Base-by-base conservation (phyloP, 495 filamentous ascomycete genomes). In the Neurospora tetrasperma region DNA sequence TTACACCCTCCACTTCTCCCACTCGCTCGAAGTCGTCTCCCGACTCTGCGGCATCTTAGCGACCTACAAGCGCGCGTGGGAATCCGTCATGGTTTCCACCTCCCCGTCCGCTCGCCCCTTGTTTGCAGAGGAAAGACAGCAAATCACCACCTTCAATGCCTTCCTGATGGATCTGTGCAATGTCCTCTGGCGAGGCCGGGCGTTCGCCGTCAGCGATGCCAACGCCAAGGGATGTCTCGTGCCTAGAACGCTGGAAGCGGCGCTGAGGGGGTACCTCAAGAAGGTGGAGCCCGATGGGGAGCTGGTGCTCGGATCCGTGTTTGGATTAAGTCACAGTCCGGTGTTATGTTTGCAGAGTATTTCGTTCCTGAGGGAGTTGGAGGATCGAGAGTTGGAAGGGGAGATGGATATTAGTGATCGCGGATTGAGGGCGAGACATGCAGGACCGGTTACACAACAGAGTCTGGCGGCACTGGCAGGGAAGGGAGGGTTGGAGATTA, bases 151-250 rank as follows among this genome's bases (percentile, higher is more conserved):
- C 27, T 95, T 96, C 83, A 97, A 97, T 79, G 91, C 91, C 10
- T 94, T 91, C 76, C 86, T 97, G 41, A 96, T 96, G 91, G 94
- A 97, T 77, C 86, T 93, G 48, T 96, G 92, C 83, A 96, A 97
- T 76, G 87, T 92, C 66, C 75, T 97, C 16, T 96, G 94, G 93
- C 88, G 92, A 23, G 89, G 89, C 27, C 90, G 91, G 16, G 94
- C 91, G 0, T 89, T 97, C 42, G 89, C 89, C 54, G 82, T 80
- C 2, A 83, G 87, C 11, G 92, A 96, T 74, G 79, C 85, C 14
- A 93, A 94, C 79, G 88, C 93, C 4, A 82, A 89, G 39, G 93
- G 91, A 18, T 95, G 93, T 74, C 81, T 91, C n/a, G 79, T 93
- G 18, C 84, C 89, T 0, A 69, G 77, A 18, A n/a, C 84, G 3